These are phyloP conservation scores for Pavlovales sp. DNA, from an alignment of 208 protist species.

Conservation along the genomic window DNA sequence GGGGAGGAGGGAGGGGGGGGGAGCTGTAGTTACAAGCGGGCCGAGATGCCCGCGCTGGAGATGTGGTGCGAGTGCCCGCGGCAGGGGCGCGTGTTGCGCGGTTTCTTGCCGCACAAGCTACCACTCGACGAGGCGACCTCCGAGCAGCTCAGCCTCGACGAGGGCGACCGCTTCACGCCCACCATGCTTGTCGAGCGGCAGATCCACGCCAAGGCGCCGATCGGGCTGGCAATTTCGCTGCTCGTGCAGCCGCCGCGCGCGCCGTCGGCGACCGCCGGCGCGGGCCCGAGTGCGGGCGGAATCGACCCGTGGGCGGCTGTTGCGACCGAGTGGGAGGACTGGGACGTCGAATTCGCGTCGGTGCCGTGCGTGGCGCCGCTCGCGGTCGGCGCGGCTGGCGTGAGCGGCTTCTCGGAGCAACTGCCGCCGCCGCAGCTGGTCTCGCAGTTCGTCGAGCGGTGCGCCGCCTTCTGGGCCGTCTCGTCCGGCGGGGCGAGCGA, in stretches of 20 bases:
- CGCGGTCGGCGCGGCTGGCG: too few species aligned
- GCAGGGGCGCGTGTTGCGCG: not conserved
- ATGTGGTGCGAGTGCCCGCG: not conserved
- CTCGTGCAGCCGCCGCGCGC: not conserved
- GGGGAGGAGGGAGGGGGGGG: too few species aligned
- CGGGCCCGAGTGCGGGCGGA: too few species aligned
- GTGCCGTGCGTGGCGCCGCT: not conserved
- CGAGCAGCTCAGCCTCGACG: not conserved
- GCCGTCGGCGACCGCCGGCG: too few species aligned
- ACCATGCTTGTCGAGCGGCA: slow-evolving; percentile 34
- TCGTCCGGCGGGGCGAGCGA: too few species aligned
- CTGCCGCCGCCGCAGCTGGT: not conserved
- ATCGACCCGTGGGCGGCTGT: not conserved
- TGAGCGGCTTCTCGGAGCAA: not conserved
- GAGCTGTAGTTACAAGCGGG: too few species aligned
- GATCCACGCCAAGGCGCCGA: not conserved
- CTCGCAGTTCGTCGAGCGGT: not conserved
- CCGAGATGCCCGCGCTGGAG: too few species aligned
- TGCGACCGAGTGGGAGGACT: slow-evolving; percentile 23
- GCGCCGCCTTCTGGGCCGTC: not conserved
- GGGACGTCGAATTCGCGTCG: slow-evolving; percentile 7
- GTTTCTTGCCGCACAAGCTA: not conserved
- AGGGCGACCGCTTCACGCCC: not conserved
- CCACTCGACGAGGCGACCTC: not conserved
- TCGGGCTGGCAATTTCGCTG: not conserved